Evolutionary conservation across 345 rosid species (phyloP), one percentile per base, ranked within the genome.

Genomic region (Euphorbia pulcherrima): DNA sequence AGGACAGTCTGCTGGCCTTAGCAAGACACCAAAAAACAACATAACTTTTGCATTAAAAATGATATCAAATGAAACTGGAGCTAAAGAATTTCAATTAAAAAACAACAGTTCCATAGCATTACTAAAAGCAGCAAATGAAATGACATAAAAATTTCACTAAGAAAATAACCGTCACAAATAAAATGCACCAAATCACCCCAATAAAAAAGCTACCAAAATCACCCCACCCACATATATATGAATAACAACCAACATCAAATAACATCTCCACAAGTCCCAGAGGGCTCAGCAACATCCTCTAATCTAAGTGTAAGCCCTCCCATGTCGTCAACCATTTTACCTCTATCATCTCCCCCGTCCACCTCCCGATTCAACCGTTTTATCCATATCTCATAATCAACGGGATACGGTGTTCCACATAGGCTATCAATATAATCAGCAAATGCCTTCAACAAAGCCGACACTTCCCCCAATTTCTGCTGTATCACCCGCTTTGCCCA

Each of bases 391-490:
- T 83, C 86, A 53, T 81, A 80, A 27, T 87, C 91, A 12, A 87
- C 84, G 0, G 88, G 88, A 66, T 87, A 87, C 17, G 88, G 88
- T 0, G 88, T 87, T 68, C 91, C 87, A 41, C 88, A 84, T 35
- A 87, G 86, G 72, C 83, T 83, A 74, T 87, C 91, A 28, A 87
- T 85, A 73, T 87, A 87, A 77, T 87, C 91, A 16, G 84, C 87
- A 75, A 87, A 83, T 28, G 91, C 91, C 83, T 87, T 87, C 6
- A 87, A 63, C 28, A 87, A 73, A 47, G 88, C 79, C 6, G 87
- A 84, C 37, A 80, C 82, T 57, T 83, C 83, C 3, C 91, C 83
- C 6, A 87, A 88, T 40, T 83, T 79, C 63, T 79, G 81, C 74
- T 87, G 91, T 27, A 87, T 87, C 30, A 53, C 69, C 4, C 88